These are phyloP conservation scores for Cladosporium sp. DNA, from an alignment of 2,329 filamentous ascomycete species.

Conservation along the genomic window DNA sequence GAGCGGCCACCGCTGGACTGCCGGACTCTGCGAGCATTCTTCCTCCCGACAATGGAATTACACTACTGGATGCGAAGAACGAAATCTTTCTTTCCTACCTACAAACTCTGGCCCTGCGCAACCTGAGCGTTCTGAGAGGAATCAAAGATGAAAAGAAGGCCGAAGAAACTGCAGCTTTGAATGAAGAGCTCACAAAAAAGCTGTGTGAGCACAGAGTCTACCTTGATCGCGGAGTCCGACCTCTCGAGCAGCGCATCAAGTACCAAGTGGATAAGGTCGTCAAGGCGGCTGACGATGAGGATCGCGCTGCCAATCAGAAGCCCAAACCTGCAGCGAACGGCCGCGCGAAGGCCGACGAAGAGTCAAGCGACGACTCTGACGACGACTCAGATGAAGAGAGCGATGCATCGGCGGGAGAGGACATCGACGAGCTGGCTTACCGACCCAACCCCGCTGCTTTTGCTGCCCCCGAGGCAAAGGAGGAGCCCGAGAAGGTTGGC, in stretches of 20 bases:
- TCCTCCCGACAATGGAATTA: constrained; percentile 82
- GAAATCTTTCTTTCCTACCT: constrained; percentile 95
- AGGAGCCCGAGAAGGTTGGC: constrained; percentile 21
- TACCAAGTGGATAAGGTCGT: constrained; percentile 97
- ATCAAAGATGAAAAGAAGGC: constrained; percentile 34
- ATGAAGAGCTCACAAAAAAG: constrained; percentile 72
- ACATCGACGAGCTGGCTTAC: constrained; percentile 58
- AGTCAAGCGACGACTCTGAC: constrained; percentile 29
- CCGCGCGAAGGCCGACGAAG: constrained; percentile 23
- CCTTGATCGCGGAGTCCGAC: constrained; percentile 85
- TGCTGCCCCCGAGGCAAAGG: constrained; percentile 24
- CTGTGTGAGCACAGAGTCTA: constrained; percentile 90
- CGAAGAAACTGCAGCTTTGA: constrained; percentile 42
- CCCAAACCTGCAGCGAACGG: constrained; percentile 27
- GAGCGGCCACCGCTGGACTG: constrained; percentile 51
- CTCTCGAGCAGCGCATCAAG: constrained; percentile 82
- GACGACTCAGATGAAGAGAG: constrained; percentile 35
- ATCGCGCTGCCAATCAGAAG: constrained; percentile 42
- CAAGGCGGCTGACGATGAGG: constrained; percentile 74
- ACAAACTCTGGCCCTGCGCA: constrained; percentile 81
- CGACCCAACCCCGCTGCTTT: constrained; percentile 56
- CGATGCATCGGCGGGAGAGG: constrained; percentile 36
- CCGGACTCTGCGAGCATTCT: constrained; percentile 60
- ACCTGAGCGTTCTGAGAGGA: constrained; percentile 38
- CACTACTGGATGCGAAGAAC: constrained; percentile 91